Percentiles rank a stretch among this genome's conserved stretches.
These are phyloP conservation scores for Ganoderma lucidum DNA, from an alignment of 1,284 basidiomycete genomes.

Conservation along the genomic window DNA sequence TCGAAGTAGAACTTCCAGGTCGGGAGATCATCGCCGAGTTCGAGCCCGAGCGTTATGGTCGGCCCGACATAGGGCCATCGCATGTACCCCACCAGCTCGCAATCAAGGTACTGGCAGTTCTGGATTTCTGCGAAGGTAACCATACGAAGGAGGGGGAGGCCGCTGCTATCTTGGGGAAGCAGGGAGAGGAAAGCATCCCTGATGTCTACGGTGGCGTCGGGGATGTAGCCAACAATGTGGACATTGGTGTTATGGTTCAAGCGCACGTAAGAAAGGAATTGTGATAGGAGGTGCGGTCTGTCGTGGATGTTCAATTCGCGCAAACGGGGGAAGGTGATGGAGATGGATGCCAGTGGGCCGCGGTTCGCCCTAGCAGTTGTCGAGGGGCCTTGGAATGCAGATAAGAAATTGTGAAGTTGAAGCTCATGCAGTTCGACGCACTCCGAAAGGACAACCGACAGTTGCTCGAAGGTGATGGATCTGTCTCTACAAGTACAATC, in stretches of 20 bases:
- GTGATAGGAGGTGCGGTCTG: neutral
- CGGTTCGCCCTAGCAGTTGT: neutral
- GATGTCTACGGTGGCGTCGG: neutral
- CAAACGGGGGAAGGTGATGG: neutral
- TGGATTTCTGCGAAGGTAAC: neutral
- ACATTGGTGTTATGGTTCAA: neutral
- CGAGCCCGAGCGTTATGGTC: neutral
- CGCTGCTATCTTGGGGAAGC: neutral
- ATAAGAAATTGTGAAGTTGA: neutral
- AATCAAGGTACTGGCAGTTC: neutral
- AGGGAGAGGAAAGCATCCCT: neutral
- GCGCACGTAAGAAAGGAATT: neutral
- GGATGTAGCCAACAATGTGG: neutral
- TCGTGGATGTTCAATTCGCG: neutral
- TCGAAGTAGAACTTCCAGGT: neutral
- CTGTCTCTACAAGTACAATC: neutral
- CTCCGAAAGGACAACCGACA: neutral
- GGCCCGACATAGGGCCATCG: neutral
- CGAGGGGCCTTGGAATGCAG: neutral
- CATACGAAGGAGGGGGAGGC: neutral
- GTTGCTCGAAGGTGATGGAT: neutral
- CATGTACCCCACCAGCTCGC: neutral
- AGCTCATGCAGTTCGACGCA: neutral
- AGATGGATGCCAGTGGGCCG: neutral
- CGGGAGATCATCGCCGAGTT: neutral